Base-by-base conservation (phyloP, 805 yeast species). In the Candida jianshihensis region DNA sequence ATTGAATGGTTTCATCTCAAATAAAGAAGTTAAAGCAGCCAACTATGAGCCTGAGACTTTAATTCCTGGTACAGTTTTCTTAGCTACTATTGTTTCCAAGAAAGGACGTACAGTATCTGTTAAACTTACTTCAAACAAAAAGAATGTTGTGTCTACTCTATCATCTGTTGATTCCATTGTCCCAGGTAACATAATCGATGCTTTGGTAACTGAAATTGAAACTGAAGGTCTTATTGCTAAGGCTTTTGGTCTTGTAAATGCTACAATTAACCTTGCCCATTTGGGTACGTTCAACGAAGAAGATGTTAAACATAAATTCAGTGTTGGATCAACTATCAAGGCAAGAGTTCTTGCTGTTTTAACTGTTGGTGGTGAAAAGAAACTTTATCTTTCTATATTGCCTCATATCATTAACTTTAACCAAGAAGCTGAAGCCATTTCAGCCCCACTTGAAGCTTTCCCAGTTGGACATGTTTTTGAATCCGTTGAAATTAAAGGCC, bases 121-220 rank as follows among this genome's bases (percentile, higher is more conserved):
- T 42, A 71, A 70, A 44, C 34, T 64, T 9, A 71, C 77, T 4
- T 54, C 65, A 17, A 56, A 66, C 18, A 58, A 61, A 36, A 70
- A 73, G 38, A 76, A 72, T 17, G 60, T 75, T 6, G 53, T 74
- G 7, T 53, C 74, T 4, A 63, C 81, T 6, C 78, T 82, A 30
- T 69, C 87, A 2, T 76, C 94, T 3, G 64, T 86, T 16, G 94
- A 88, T 49, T 76, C 95, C 4, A 71, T 89, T 19, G 71, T 83
- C 26, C 95, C 99, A 3, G 99, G 98, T 49, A 73, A 79, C 44
- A 52, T 79, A 10, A 86, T 89, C 9, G 87, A 83, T 40, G 83
- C 88, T 6, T 60, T 80, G 20, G 71, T 88, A 16, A 70, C 81
- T 16, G 78, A 75, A 8, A 70, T 77, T 16, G 58, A 70, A 19